Evolutionary conservation across 768 basidiomycete species (phyloP), one percentile per base, ranked within the genome.

Genomic region (Austroboletus eburneus): DNA sequence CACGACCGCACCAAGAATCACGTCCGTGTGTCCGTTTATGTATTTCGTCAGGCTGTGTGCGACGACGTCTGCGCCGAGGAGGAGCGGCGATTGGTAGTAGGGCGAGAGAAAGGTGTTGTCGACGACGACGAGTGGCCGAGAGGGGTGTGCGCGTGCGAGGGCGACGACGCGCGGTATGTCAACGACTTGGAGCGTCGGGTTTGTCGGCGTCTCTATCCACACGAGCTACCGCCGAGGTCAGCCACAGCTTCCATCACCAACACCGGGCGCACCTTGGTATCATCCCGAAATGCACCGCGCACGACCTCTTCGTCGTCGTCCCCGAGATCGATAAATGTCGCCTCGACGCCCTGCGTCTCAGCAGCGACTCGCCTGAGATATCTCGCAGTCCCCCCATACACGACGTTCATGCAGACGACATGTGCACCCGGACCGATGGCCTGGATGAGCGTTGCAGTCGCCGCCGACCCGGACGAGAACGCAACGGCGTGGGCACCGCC

Each of bases 21-120:
- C 89, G 63, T 98, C 94, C 0, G 87, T 87, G 69, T 96, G 94
- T 0, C 95, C 95, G 61, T 91, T 90, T 60, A 95, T 73, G 71
- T 95, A 96, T 67, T 98, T 96, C 0, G 85, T 91, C 34, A 93
- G 72, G 20, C 75, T 78, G 72, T 96, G 91, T 5, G 91, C 51
- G 55, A 91, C 88, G 54, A 96, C 71, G 63, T 95, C 91, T 13
- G 91, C 95, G 13, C 86, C 81, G 22, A 79, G 83, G 46, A 86
- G 76, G 27, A 97, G 81, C 0, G 94, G 94, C 0, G 90, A 91
- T 32, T 82, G 78, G 72, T 86, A 97, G 71, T 83, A 97, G 0
- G 95, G 91, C 0, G 91, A 94, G 33, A 92, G 75, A 78, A 95
- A 96, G 20, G 93, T 96, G 71, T 89, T 92, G 73, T 97, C 94